Conservation (phyloP, 129 eudicot genomes). For the Rutidosis leptorrhynchoides region DNA sequence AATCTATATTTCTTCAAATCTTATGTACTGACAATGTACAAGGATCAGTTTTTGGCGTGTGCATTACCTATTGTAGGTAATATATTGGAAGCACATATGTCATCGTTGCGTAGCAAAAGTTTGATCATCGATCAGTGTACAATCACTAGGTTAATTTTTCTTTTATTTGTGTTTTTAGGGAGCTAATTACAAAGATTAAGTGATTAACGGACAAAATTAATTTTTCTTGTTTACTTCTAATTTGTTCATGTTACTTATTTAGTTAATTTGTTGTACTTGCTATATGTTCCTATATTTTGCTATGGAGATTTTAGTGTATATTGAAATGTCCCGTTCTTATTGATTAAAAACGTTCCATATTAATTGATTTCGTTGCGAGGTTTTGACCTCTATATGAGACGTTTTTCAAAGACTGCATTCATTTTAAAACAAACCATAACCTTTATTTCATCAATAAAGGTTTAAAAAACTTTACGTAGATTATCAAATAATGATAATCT, state of each 20-base stretch:
- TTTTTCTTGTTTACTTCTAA: too few relatives aligned
- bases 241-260: conserved; percentile 32
- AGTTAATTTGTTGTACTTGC: conserved; percentile 41
- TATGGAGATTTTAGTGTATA: conserved; percentile 32
- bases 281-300: conserved; percentile 27
- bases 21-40: conserved; percentile 37
- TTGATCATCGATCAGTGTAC: conserved; percentile 37
- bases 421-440: too few relatives aligned
- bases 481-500: too few relatives aligned
- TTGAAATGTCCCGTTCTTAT: conserved; percentile 20
- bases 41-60: conserved; percentile 35
- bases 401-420: too few relatives aligned
- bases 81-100: conserved; percentile 19
- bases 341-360: too few relatives aligned
- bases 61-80: conserved; percentile 22
- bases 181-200: conserved; percentile 30
- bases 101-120: conserved; percentile 30
- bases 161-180: conserved; percentile 9
- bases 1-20: conserved; percentile 33
- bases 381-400: neutral
- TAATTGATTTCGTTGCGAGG: too few relatives aligned
- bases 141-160: conserved; percentile 34
- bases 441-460: too few relatives aligned
- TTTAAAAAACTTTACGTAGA: too few relatives aligned
- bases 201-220: too few relatives aligned